phyloP scores from a whole-genome alignment of 441 rosid species.

The Brassica balearica region DNA sequence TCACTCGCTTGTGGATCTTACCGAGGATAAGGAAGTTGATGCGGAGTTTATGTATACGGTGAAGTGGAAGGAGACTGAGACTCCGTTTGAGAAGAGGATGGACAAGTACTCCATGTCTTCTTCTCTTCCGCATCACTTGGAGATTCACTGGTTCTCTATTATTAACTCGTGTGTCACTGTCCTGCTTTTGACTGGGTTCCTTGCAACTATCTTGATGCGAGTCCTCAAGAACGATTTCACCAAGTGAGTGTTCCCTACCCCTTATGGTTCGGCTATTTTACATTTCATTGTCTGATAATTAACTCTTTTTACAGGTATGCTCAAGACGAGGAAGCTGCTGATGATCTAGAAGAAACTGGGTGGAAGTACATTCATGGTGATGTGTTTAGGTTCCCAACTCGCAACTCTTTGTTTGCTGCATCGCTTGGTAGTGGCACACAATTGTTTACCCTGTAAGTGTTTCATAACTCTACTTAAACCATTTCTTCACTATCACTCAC shows the following conservation, averaged over 20 bases:
- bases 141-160: conserved; percentile 92
- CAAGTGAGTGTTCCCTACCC: conserved; percentile 58
- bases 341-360: conserved; percentile 91
- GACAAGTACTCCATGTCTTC: conserved; percentile 84
- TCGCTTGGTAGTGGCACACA: conserved; percentile 81
- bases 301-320: conserved; percentile 56
- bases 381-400: conserved; percentile 79
- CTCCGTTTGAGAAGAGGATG: conserved; percentile 86
- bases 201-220: conserved; percentile 91
- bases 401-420: conserved; percentile 80
- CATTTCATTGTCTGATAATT: not conserved
- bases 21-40: conserved; percentile 73
- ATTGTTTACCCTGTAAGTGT: conserved; percentile 72
- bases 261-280: not conserved
- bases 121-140: conserved; percentile 75
- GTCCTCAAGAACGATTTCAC: conserved; percentile 89
- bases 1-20: conserved; percentile 67
- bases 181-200: conserved; percentile 87
- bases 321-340: conserved; percentile 90
- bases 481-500: conserved; percentile 9
- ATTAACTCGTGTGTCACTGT: conserved; percentile 87
- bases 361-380: conserved; percentile 96
- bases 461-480: not conserved
- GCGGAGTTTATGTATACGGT: conserved; percentile 82
- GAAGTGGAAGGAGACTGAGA: conserved; percentile 90